Evolutionary conservation across 345 rosid species (phyloP), one percentile per base, ranked within the genome.

Genomic region (Balakata baccata): DNA sequence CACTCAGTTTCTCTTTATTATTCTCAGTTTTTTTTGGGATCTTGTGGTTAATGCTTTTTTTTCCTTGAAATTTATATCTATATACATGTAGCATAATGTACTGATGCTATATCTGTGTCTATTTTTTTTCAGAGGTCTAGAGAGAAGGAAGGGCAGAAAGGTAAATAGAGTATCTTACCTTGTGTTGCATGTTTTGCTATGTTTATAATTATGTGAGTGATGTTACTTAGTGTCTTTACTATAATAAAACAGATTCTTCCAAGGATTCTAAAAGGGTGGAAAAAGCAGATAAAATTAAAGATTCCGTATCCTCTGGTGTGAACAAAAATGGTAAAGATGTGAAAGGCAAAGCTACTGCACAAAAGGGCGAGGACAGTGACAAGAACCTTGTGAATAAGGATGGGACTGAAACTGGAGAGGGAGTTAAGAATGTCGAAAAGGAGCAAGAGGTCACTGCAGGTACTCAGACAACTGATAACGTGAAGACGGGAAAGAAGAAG

Each of bases 401-500:
- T 68, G 83, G 49, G 39, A 63, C 52, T 68, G 84, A 70, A 80
- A 79, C 46, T 9, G 71, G 23, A 52, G 84, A 72, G 38, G 78
- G 54, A 64, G 75, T 54, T 47, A 81, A 85, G 81, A 81, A 75
- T 78, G 73, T 70, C 57, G 83, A 82, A 63, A 84, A 83, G 67
- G 83, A 80, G 56, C 70, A 72, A 41, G 89, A 68, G 69, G 88
- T 83, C 65, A 39, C 85, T 49, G 18, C 83, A 5, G 80, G 69
- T 79, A 56, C 85, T 77, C 88, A 79, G 78, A 29, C 34, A 29
- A 29, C 34, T 29, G 34, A 29, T 29, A 29, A 29, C 2, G 1
- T 29, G 34, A 29, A 29, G 34, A 57, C 83, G 41, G 92, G 87
- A 77, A 95, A 87, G 85, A 87, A 83, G 82, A 94, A 90, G 87